Conservation (phyloP, 768 basidiomycete species). For the Phlegmacium glaucopus region DNA sequence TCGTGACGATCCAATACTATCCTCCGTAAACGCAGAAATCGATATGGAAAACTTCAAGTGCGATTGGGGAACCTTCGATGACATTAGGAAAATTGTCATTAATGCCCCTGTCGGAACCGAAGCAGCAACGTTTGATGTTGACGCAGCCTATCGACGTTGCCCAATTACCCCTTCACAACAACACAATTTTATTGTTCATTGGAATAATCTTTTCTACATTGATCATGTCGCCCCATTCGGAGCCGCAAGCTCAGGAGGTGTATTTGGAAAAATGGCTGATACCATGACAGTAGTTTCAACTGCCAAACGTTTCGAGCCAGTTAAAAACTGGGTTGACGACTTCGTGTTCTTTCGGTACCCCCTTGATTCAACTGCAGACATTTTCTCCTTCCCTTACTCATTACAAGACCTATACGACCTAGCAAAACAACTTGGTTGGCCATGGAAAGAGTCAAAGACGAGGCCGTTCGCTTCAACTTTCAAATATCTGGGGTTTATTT, state of each 20-base stretch:
- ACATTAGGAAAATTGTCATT: no score
- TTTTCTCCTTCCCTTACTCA: slow-evolving; percentile 12
- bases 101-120: no score
- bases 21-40: no score
- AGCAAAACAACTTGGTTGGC: slow-evolving; percentile 26
- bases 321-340: slow-evolving; percentile 35
- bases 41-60: no score
- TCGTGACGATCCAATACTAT: no score
- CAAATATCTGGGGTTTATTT: slow-evolving; percentile 35
- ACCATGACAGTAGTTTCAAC: slow-evolving; percentile 21
- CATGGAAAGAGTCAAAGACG: slow-evolving; percentile 31
- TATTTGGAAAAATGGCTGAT: slow-evolving; percentile 31
- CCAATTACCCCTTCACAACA: no score
- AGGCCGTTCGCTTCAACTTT: slow-evolving; percentile 22
- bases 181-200: no score
- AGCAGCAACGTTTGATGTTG: no score
- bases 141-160: no score
- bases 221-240: no score
- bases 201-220: no score
- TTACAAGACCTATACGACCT: slow-evolving; percentile 20
- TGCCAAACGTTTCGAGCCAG: slow-evolving; percentile 9
- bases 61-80: no score
- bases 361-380: neutral
- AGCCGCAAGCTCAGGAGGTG: slow-evolving; percentile 18
- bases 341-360: slow-evolving; percentile 28